Evolutionary conservation across 1,284 basidiomycete species (phyloP), one percentile per base, ranked within the genome.

Genomic region (Hymenochaete sp.): DNA sequence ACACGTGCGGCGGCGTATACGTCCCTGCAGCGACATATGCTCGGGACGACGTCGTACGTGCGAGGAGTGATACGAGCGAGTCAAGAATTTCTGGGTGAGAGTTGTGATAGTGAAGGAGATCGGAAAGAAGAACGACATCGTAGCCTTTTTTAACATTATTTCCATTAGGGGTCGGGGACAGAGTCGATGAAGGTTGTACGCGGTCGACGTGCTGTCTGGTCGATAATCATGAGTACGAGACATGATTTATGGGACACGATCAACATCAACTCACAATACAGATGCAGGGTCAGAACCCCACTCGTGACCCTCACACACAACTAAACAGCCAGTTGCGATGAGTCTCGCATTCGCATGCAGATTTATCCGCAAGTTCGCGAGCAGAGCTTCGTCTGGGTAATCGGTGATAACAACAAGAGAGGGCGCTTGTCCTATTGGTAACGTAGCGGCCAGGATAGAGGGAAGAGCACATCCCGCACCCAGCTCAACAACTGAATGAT

Each of bases 401-500:
- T 86, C 81, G 1, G 79, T 82, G 25, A 71, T 67, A 10, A 79
- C 72, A 29, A 80, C 65, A 16, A 75, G 59, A 3, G 67, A 60
- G 2, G 79, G 79, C 3, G 44, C 26, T 3, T 70, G 62, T 1
- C 61, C 51, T n/a, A n/a, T n/a, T 2, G 61, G 47, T 6, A 65
- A 56, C 3, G 69, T 73, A 19, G 75, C 66, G 21, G 75, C 55
- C 2, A 86, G 64, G 3, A 84, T 62, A 1, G 78, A 81, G 2
- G 80, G 80, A 7, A 86, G 59, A 13, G 72, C 81, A 38, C 73
- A 72, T 5, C 81, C 80, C 13, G 80, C 71, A 3, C 79, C 80
- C 3, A 85, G 71, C 57, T 85, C 82, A 5, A 85, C 56, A 0
- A 79, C 80, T 81, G 45, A 2, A 39, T 33, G 26, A 29, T 26